phyloP scores from a whole-genome alignment of 164 flowering plant genomes.

The Aristolochia californica region DNA sequence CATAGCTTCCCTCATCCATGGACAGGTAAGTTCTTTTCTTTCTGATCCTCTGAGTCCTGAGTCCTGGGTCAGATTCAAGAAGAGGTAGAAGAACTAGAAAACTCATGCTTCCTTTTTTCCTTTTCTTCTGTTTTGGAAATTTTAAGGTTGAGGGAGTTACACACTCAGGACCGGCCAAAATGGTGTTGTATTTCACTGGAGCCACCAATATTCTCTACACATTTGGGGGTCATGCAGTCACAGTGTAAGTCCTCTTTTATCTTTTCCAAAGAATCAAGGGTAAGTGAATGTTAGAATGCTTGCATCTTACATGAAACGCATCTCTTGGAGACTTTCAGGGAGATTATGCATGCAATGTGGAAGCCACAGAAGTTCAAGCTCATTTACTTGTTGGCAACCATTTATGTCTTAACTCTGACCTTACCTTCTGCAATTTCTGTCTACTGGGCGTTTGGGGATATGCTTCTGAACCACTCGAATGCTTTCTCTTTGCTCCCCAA shows the following conservation, averaged over 20 bases:
- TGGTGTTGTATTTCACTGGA: constrained; percentile 69
- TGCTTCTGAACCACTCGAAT: constrained; percentile 65
- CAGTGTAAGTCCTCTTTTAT: constrained; percentile 47
- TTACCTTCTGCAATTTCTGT: constrained; percentile 66
- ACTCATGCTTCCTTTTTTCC: too few relatives aligned
- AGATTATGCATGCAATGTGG: constrained; percentile 97
- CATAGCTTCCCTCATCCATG: constrained; percentile 59
- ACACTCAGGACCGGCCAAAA: constrained; percentile 56
- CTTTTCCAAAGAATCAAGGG: not conserved
- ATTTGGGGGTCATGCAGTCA: constrained; percentile 88
- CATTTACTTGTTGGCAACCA: constrained; percentile 57
- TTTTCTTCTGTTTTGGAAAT: too few relatives aligned
- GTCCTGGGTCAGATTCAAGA: too few relatives aligned
- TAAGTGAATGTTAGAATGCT: not conserved
- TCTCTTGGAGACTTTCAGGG: constrained; percentile 27
- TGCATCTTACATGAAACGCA: not conserved
- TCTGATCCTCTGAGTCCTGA: not conserved
- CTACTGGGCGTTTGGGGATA: constrained; percentile 85
- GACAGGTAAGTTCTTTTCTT: constrained; percentile 43
- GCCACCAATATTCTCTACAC: constrained; percentile 82
- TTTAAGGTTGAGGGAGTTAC: constrained; percentile 54
- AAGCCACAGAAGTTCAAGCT: constrained; percentile 78
- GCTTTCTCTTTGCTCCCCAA: constrained; percentile 68
- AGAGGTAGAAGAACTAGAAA: too few relatives aligned
- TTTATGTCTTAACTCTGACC: constrained; percentile 77